Evolutionary conservation across 257 asterid species (phyloP).

Genomic region (Ajuga chamaepitys): DNA sequence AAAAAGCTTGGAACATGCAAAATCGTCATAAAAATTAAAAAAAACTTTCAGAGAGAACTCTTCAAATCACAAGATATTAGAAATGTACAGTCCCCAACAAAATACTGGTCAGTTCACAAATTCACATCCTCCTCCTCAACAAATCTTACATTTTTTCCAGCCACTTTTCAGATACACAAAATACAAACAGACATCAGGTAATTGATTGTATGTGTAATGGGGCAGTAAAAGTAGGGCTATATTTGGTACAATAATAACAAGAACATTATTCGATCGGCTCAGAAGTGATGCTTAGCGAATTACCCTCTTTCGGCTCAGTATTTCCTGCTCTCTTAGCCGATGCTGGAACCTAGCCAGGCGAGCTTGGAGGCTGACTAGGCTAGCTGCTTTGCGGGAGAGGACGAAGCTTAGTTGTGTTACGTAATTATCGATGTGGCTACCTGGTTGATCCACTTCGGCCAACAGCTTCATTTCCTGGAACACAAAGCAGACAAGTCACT

Average conservation of each 20-base stretch:
- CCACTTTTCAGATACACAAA: conserved; percentile 26
- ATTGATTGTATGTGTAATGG: conserved; percentile 20
- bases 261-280: conserved; percentile 9
- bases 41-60: background rate
- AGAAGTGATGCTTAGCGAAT: conserved; percentile 31
- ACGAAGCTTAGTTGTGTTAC: conserved; percentile 80
- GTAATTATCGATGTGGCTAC: conserved; percentile 84
- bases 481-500: conserved; percentile 16
- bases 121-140: conserved; percentile 17
- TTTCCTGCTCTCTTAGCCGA: conserved; percentile 90
- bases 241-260: conserved; percentile 29
- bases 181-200: conserved; percentile 26
- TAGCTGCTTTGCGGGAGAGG: conserved; percentile 91
- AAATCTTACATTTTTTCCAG: background rate
- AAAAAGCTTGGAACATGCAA: background rate
- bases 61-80: conserved; percentile 11
- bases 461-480: conserved; percentile 92
- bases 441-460: conserved; percentile 94
- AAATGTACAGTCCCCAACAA: conserved; percentile 8
- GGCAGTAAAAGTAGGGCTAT: conserved; percentile 21
- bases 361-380: conserved; percentile 91
- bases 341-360: conserved; percentile 98
- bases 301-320: conserved; percentile 81
- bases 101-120: conserved; percentile 9
- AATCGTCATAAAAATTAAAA: background rate